Base-by-base conservation (phyloP, 805 yeast species). In the Saccharomycopsis sp. region DNA sequence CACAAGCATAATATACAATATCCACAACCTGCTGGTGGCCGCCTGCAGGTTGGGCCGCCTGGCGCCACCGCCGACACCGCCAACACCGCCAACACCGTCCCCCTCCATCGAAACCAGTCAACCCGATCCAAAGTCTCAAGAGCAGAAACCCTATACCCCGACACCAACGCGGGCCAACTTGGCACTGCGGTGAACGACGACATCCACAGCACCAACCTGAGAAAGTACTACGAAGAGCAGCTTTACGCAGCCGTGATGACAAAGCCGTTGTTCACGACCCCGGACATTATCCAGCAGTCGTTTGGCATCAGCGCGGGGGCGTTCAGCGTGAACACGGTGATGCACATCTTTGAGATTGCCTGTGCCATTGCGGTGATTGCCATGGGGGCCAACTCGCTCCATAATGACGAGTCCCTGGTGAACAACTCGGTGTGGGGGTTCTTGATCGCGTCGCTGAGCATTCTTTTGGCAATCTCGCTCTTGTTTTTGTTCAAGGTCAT, bases 401-500 rank as follows among this genome's bases (percentile, higher is more conserved):
- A 50, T 36, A 30, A 32, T 5, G 71, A 66, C 41, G 17, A 39
- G 6, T 37, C 37, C 7, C 16, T 44, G 2, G 45, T 62, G 3
- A 42, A 51, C 10, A 39, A 38, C 3, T 56, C 60, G 1, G 52
- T 63, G 2, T 67, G 65, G 53, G 39, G 57, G 25, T 67, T 58
- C 44, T 58, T 65, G 45, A 59, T 67, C 25, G 65, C 67, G 1
- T 59, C 58, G 41, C 57, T 62, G 3, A 50, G 58, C 4, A 50
- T 65, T 29, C 54, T 65, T n/a, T 48, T 63, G 4, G 51, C 55
- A 2, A 57, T 62, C 9, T 57, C 68, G 2, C 36, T 65, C 2
- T 46, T 63, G 23, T 64, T 66, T 45, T 52, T 66, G 20, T 53
- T 59, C 15, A 57, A 56, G n/a, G 43, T 62, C n/a, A 55, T 66